Percentiles rank a stretch among this genome's conserved stretches.
phyloP scores from a whole-genome alignment of 148 eudicot genomes.

The Vaccinium vitisidaea region DNA sequence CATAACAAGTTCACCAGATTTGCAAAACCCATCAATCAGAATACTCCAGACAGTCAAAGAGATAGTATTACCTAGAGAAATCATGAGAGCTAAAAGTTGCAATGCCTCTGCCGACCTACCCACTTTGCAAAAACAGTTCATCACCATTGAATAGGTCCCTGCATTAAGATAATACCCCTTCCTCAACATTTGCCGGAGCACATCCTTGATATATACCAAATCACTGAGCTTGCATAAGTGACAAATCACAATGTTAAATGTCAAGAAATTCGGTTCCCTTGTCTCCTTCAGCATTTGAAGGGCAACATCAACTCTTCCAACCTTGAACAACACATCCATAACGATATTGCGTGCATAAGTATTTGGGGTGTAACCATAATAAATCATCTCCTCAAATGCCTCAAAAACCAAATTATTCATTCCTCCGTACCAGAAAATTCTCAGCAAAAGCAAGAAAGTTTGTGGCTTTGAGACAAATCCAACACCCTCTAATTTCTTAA shows the following conservation, averaged over 20 bases:
- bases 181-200: too few species aligned
- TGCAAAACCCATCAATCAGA: too few species aligned
- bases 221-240: slow-evolving; percentile 48
- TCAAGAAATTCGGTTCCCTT: slow-evolving; percentile 36
- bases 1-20: too few species aligned
- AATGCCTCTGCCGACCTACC: too few species aligned
- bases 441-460: slow-evolving; percentile 42
- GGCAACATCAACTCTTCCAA: slow-evolving; percentile 29
- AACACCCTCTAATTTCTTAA: slow-evolving; percentile 27
- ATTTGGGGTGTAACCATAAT: slow-evolving; percentile 37
- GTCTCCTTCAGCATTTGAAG: slow-evolving; percentile 31
- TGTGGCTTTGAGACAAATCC: slow-evolving; percentile 47
- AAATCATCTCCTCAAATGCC: slow-evolving; percentile 37
- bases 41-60: too few species aligned
- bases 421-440: slow-evolving; percentile 50
- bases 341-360: slow-evolving; percentile 43
- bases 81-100: too few species aligned
- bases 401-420: slow-evolving; percentile 38
- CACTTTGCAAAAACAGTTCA: too few species aligned
- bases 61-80: too few species aligned
- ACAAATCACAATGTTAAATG: slow-evolving; percentile 40
- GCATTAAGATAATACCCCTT: too few species aligned
- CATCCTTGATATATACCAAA: slow-evolving; percentile 27
- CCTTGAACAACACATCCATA: slow-evolving; percentile 47
- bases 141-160: too few species aligned